Evolutionary conservation across 2,329 filamentous ascomycete genomes (phyloP), one percentile per base, ranked within the genome.

Genomic region (Neospermospora avenae): DNA sequence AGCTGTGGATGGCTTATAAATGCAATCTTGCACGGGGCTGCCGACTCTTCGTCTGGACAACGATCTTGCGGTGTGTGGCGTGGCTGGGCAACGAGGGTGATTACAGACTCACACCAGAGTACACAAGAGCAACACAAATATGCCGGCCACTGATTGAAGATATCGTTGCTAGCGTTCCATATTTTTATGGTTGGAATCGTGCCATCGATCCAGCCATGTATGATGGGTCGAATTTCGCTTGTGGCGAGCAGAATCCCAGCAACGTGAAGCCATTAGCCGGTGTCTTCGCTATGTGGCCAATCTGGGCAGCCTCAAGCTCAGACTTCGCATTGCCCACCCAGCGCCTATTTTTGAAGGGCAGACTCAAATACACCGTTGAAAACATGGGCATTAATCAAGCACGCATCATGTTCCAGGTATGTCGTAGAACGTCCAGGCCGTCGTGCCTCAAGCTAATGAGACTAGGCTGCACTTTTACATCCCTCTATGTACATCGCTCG

Each of bases 61-160:
- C 84, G 22, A 79, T 81, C 46, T 80, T 86, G 14, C 80, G 84
- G 7, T 85, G 83, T 66, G 78, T 79, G 1, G 84, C 84, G 4
- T 86, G 83, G 83, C 75, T 83, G 18, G 81, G 79, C 67, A 74
- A 79, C n/a, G 81, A 82, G 0, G 76, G 81, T 11, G 83, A 87
- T 72, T 86, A 86, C 68, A 77, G 82, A 54, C 84, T 83, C 2
- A 85, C 83, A 8, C 78, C 81, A 31, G 82, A 86, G 70, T 86
- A 85, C 66, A 79, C 81, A 13, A 78, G 78, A 0, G 81, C 81
- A 3, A 77, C 80, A 13, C 73, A 77, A 35, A 77, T 75, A 2
- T 83, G 79, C 57, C 75, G 77, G 35, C 78, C 81, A 28, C 77
- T 76, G 53, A 84, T 86, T 64, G 77, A 80, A 7, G 84, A 86